These are phyloP conservation scores for Helminthosporium solani DNA, from an alignment of 2,329 filamentous ascomycete genomes.

Conservation along the genomic window DNA sequence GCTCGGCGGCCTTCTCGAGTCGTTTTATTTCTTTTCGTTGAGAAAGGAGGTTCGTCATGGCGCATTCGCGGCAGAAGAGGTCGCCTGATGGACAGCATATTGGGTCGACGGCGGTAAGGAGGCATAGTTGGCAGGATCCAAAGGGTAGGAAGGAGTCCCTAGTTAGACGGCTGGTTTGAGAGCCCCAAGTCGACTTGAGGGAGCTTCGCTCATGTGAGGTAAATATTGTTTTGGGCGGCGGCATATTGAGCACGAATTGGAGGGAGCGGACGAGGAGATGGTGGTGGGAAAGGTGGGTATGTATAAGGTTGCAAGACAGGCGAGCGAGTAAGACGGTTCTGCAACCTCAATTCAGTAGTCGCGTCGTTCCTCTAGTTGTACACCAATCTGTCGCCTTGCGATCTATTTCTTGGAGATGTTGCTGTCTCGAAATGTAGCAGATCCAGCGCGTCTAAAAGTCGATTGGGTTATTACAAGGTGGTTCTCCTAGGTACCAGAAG, in stretches of 20 bases:
- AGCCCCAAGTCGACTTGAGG: slow-evolving; percentile 79
- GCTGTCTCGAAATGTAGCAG: neutral
- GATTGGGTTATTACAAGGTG: neutral
- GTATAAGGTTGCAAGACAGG: no score
- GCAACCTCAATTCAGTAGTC: no score
- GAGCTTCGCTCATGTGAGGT: slow-evolving; percentile 85
- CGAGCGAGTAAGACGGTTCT: no score
- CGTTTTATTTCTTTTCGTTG: slow-evolving; percentile 92
- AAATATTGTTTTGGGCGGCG: slow-evolving; percentile 63
- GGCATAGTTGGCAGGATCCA: slow-evolving; percentile 82
- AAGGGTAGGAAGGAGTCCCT: slow-evolving; percentile 93
- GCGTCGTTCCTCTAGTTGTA: no score
- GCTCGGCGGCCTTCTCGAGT: slow-evolving; percentile 65
- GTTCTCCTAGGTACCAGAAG: no score
- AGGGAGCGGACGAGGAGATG: slow-evolving; percentile 1
- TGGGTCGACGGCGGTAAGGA: slow-evolving; percentile 76
- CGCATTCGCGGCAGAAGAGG: slow-evolving; percentile 94
- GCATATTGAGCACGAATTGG: slow-evolving; percentile 16
- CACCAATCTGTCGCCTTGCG: no score
- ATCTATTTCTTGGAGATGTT: no score
- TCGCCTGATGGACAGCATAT: slow-evolving; percentile 79
- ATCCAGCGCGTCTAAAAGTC: slow-evolving; percentile 2
- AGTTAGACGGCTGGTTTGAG: slow-evolving; percentile 77
- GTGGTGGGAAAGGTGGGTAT: no score
- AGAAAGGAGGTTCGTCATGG: slow-evolving; percentile 82